Base-by-base conservation (phyloP, 108 stramenopile species). In the Nannochloropsis salina region DNA sequence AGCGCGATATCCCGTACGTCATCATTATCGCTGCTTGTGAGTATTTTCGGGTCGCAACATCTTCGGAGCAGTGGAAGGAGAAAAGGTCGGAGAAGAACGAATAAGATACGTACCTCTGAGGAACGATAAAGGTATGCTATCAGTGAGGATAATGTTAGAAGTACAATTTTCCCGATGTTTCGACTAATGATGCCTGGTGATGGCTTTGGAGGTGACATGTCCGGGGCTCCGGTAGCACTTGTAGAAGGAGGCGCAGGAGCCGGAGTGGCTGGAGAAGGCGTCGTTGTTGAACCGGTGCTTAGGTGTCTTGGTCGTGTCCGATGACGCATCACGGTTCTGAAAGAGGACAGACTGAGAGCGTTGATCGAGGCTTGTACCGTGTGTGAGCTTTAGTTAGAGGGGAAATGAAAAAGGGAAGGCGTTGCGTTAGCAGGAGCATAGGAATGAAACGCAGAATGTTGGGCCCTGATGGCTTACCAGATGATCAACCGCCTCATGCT, bases 221-320 rank as follows among this genome's bases (percentile, higher is more conserved):
- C 61, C 3, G 5, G 61, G 61, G n/a, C 6, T 15, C 61, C 61
- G n/a, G 61, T 15, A 15, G n/a, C 61, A 6, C 20, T 6, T 74
- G 20, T n/a, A 74, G 61, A n/a, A 74, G 61, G n/a, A 74, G 61
- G 61, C 1, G 61, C 61, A 74, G 61, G 61, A 74, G 61, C 61
- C n/a, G 61, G 20, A n/a, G 61, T 74, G 61, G n/a, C 61, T 4
- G 61, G 61, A 74, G 61, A n/a, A 31, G 31, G 0, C 31, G 31
- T 31, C 31, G 31, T 31, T 31, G 31, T 31, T 31, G 31, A 31
- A 6, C 61, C n/a, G 15, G 61, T 74, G 61, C 61, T 74, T 15
- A 74, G 61, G 61, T 15, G 61, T 74, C 61, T 74, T 86, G 42
- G 95, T 96, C 47, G 91, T 95, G 6, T 15, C 61, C 61, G 61